Base-by-base conservation (phyloP, 345 rosid species). In the Crucihimalaya himalaica region DNA sequence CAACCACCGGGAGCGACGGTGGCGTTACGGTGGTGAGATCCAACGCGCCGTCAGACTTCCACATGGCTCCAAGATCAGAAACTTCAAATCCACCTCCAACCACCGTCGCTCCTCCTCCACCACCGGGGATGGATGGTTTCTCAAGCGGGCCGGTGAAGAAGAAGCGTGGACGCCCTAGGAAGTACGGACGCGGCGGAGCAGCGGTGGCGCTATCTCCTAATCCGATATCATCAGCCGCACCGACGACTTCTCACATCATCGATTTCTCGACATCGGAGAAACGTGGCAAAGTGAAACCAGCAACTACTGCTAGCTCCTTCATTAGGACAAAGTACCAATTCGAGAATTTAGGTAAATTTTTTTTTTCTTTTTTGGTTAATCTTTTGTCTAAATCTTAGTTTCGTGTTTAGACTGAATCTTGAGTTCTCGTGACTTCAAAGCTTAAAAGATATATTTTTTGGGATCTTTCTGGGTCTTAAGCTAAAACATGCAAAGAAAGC, bases 21-120 rank as follows among this genome's bases (percentile, higher is more conserved):
- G 97, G 91, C 35, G 90, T 88, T 60, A 88, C 88, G 11, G 97
- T 89, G 81, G 90, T 95, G 82, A 86, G 95, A 84, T 94, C 97
- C 73, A 88, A 91, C 79, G 91, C 93, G 59, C 97, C 98, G 5
- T 89, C 95, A 23, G 90, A 82, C 40, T 91, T 81, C 79, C 92
- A 84, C 74, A 79, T 94, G 74, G 88, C 97, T 77, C 96, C 92
- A 15, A 89, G 91, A 73, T 78, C 92, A 73, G 90, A 86, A 37
- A 86, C 82, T 53, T 70, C 76, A 56, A 83, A 40, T 74, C 68
- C 77, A 25, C 69, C 72, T 16, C 82, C 87, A 6, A 84, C 73
- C 73, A 70, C 89, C 60, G 74, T 82, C 59, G 46, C 77, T 47
- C 80, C 81, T 48, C 80, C 73, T 60, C 58, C 35, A 8, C 27